Conservation (phyloP, 1,284 basidiomycete species). For the Heterobasidion irregulare region DNA sequence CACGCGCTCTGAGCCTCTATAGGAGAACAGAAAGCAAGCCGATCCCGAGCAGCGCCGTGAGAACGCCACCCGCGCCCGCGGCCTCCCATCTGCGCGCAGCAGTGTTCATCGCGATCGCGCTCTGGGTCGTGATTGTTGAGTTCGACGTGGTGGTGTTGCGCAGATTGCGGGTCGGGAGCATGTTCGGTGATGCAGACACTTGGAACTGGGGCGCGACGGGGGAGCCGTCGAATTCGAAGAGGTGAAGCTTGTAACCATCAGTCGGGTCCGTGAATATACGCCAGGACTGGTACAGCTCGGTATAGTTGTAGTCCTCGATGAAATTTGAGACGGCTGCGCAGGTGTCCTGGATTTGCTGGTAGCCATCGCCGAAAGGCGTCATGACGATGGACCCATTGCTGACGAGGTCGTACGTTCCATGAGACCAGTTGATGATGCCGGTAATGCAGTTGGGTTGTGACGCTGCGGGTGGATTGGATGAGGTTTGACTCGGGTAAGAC, state of each 20-base stretch:
- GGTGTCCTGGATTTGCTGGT: slow-evolving; percentile 86
- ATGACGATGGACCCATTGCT: slow-evolving; percentile 73
- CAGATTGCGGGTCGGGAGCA: slow-evolving; percentile 52
- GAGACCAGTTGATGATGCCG: slow-evolving; percentile 80
- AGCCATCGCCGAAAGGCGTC: slow-evolving; percentile 73
- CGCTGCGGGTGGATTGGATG: slow-evolving; percentile 28
- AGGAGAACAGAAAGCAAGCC: background rate
- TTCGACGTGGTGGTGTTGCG: slow-evolving; percentile 29
- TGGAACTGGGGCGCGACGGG: slow-evolving; percentile 55
- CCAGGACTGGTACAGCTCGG: slow-evolving; percentile 49
- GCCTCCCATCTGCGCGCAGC: background rate
- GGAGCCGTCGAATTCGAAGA: slow-evolving; percentile 58
- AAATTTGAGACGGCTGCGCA: slow-evolving; percentile 83
- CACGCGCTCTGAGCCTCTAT: background rate
- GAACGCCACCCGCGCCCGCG: background rate
- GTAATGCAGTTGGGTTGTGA: slow-evolving; percentile 74
- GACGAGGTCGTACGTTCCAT: slow-evolving; percentile 66
- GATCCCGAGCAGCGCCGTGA: background rate
- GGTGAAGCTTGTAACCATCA: slow-evolving; percentile 52
- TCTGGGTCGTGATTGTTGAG: background rate
- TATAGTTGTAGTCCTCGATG: slow-evolving; percentile 73
- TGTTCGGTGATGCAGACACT: slow-evolving; percentile 49
- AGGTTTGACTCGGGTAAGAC: background rate
- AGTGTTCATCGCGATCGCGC: background rate
- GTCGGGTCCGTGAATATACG: slow-evolving; percentile 48